Conservation (phyloP, 345 rosid species). For the Linum trigynum region DNA sequence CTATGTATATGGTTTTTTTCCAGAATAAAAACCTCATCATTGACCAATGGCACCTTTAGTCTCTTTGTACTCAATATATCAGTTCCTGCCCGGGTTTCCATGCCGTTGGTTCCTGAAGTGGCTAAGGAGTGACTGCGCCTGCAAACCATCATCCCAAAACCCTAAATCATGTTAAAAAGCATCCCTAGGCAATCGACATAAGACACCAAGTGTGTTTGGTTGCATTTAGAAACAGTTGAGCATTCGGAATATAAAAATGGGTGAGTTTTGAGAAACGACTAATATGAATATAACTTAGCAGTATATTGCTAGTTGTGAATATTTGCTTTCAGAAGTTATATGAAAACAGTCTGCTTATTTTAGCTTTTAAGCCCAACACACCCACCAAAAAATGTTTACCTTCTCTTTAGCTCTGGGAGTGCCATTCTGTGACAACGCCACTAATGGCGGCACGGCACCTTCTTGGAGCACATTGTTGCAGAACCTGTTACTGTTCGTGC, state of each 20-base stretch:
- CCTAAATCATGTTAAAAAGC: background rate
- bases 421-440: conserved; percentile 79
- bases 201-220: no score
- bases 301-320: no score
- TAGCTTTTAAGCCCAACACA: background rate
- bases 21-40: conserved; percentile 19
- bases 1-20: conserved; percentile 12
- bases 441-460: conserved; percentile 90
- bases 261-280: no score
- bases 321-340: no score
- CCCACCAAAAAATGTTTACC: conserved; percentile 25
- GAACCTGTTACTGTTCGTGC: conserved; percentile 45
- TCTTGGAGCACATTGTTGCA: conserved; percentile 73
- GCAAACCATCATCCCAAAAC: conserved; percentile 16
- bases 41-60: conserved; percentile 5
- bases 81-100: conserved; percentile 57
- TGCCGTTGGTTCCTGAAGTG: conserved; percentile 71
- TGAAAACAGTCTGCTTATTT: background rate
- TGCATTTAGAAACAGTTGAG: no score
- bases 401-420: conserved; percentile 88
- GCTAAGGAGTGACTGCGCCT: conserved; percentile 84
- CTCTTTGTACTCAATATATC: conserved; percentile 13
- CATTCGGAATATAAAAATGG: no score
- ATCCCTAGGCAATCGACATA: background rate
- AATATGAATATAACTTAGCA: no score